Base-by-base conservation (phyloP, 495 filamentous ascomycete species). In the Neurospora tetrasperma region DNA sequence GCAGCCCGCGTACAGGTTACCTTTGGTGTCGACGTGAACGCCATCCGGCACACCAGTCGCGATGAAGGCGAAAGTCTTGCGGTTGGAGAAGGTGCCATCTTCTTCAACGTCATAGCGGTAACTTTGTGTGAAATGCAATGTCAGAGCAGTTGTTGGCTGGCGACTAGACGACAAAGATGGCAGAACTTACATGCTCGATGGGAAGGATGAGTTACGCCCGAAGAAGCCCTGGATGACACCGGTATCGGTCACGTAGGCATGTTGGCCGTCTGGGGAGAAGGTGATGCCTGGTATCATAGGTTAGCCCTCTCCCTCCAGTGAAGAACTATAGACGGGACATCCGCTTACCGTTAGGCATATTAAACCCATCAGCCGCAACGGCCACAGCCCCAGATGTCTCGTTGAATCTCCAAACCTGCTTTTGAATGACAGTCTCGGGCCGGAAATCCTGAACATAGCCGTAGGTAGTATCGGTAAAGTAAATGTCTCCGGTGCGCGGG, bases 401-500 rank as follows among this genome's bases (percentile, higher is more conserved):
- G 70, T 85, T 80, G 68, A 82, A 88, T 16, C 87, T 82, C 76
- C 88, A 90, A 6, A 90, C 88, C 73, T 89, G 88, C 42, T 79
- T 84, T 14, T 83, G 87, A 4, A 91, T 73, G 0, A 81, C 81
- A 0, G 87, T 88, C 0, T 71, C 70, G 1, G 84, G 86, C 16
- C 88, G 82, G 79, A 88, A 89, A 6, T 87, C 84, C 73, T 90
- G 86, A 42, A 88, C 82, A 70, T 82, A 82, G 10, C 88, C 89
- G 73, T 90, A 91, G n/a, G 81, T 83, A 1, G 88, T 87, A 76
- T 91, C 89, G 1, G 88, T 91, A 73, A 90, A 90, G 82, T 89
- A 91, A 41, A 91, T 80, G 18, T 85, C 83, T 6, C 85, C 84
- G 75, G 88, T 89, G 11, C 72, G 75, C 2, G 82, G 82, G 73